Evolutionary conservation across 305 asterid genomes (phyloP).

Genomic region (Solanum hybrid): DNA sequence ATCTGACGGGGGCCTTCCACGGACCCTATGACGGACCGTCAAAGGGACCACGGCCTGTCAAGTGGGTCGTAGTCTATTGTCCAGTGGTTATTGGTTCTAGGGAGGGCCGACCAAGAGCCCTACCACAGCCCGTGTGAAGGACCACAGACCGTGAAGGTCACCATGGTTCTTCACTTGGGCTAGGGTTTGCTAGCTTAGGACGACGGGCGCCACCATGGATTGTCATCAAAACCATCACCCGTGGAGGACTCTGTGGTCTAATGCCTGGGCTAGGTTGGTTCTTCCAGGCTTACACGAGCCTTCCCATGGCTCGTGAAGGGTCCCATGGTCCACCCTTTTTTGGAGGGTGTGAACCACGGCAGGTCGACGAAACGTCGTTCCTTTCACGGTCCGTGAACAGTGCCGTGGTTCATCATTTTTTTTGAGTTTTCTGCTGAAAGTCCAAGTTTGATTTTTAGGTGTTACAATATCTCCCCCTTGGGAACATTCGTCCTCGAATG

Average conservation of each 20-base stretch:
- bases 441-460: background rate
- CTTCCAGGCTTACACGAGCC: background rate
- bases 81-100: background rate
- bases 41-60: background rate
- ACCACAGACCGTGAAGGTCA: background rate
- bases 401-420: background rate
- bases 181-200: background rate
- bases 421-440: background rate
- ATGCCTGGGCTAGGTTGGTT: background rate
- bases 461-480: background rate
- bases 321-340: background rate
- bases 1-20: background rate
- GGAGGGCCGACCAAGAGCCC: background rate
- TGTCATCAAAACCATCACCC: background rate
- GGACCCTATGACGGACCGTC: background rate
- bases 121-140: too few relatives aligned
- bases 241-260: background rate
- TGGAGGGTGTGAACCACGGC: background rate
- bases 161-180: background rate
- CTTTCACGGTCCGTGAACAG: background rate
- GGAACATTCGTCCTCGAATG: background rate
- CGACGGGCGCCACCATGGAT: background rate
- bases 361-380: background rate
- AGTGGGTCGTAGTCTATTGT: background rate
- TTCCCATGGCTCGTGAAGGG: background rate